Conservation (phyloP, 2,329 filamentous ascomycete species). For the Microsporum ferrugineum region DNA sequence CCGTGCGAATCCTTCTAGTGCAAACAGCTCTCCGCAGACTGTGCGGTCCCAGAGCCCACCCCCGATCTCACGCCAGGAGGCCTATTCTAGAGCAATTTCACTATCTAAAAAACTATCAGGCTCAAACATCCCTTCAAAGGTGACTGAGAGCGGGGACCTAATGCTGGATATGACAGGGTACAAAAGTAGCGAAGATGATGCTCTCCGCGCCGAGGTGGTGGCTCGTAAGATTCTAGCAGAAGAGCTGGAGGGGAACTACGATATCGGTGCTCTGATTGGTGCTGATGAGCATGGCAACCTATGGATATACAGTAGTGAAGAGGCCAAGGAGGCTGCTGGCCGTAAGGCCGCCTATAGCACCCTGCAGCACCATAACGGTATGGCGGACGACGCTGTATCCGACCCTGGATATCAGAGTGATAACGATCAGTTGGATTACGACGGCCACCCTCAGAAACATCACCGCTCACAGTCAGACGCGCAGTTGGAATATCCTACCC, state of each 20-base stretch:
- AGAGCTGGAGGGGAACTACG: conserved; percentile 87
- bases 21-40: conserved; percentile 8
- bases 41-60: conserved; percentile 63
- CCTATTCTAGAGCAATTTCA: conserved; percentile 68
- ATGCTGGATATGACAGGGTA: conserved; percentile 98
- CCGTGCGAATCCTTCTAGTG: not conserved
- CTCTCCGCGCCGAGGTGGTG: conserved; percentile 81
- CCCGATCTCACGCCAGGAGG: conserved; percentile 58
- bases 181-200: conserved; percentile 87
- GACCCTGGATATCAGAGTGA: conserved; percentile 96
- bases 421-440: conserved; percentile 53
- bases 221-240: conserved; percentile 86
- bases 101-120: conserved; percentile 78
- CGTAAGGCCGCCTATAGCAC: conserved; percentile 46
- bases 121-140: conserved; percentile 82
- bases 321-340: conserved; percentile 81
- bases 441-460: conserved; percentile 45
- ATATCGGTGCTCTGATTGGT: conserved; percentile 88
- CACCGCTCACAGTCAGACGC: conserved; percentile 53
- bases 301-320: conserved; percentile 99
- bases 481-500: conserved; percentile 55
- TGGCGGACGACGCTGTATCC: conserved; percentile 68
- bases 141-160: conserved; percentile 86
- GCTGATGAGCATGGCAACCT: conserved; percentile 92
- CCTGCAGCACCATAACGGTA: conserved; percentile 39